phyloP scores from a whole-genome alignment of 352 stramenopile genomes.

The Phytophthora pini region DNA sequence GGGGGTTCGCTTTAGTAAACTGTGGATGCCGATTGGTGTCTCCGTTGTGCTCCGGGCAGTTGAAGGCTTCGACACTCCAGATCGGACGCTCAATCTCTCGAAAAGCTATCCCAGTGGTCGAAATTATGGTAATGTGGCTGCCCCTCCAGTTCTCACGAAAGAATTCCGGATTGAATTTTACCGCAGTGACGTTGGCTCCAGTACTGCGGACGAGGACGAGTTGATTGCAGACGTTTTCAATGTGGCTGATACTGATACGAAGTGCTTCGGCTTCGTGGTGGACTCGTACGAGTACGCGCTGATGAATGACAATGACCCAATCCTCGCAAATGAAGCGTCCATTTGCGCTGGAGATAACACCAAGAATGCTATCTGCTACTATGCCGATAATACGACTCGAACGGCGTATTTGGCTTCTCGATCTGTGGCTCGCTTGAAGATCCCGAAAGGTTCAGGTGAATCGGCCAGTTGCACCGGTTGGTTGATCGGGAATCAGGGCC shows the following conservation, averaged over 20 bases:
- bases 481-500: constrained; percentile 57
- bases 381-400: constrained; percentile 30
- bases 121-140: constrained; percentile 27
- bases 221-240: constrained; percentile 21
- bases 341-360: constrained; percentile 69
- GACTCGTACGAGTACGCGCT: constrained; percentile 54
- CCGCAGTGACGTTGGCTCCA: constrained; percentile 22
- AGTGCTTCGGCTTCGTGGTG: constrained; percentile 61
- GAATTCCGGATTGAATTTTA: constrained; percentile 71
- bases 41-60: constrained; percentile 54
- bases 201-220: neutral
- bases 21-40: constrained; percentile 46
- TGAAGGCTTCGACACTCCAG: constrained; percentile 42
- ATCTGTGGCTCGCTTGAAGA: constrained; percentile 25
- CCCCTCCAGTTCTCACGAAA: constrained; percentile 47
- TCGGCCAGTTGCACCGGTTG: constrained; percentile 57
- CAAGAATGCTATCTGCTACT: constrained; percentile 60
- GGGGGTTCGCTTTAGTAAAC: constrained; percentile 50
- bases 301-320: constrained; percentile 35
- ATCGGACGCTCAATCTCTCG: constrained; percentile 52
- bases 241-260: constrained; percentile 24
- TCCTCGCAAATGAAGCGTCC: constrained; percentile 43
- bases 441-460: constrained; percentile 21
- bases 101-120: constrained; percentile 34
- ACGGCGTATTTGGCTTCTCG: constrained; percentile 43